phyloP scores from a whole-genome alignment of 768 basidiomycete species.

The Lepiota brunneoincarnata region DNA sequence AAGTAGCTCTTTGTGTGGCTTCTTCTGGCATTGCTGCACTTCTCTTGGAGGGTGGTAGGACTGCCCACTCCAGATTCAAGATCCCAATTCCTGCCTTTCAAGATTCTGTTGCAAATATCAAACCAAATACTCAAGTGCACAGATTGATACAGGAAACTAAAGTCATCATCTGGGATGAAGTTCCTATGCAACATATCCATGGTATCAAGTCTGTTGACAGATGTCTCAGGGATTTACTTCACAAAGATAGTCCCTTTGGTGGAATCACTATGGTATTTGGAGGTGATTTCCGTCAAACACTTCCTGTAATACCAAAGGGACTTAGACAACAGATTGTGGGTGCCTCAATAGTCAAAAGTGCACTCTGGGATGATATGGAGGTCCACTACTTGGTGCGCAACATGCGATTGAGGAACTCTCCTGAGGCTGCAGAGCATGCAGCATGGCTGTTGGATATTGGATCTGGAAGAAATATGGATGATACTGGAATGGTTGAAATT shows the following conservation, averaged over 20 bases:
- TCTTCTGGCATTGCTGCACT: conserved; percentile 43
- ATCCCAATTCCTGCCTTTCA: not conserved
- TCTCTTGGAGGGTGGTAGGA: not conserved
- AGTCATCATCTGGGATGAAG: no score
- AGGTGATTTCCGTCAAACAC: no score
- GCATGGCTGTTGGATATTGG: conserved; percentile 1
- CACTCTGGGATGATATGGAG: no score
- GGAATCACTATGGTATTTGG: not conserved
- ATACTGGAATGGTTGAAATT: not conserved
- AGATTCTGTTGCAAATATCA: not conserved
- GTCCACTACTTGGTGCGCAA: no score
- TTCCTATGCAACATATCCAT: no score
- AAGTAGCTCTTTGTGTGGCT: conserved; percentile 44
- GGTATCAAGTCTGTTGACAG: no score
- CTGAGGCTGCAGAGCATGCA: not conserved
- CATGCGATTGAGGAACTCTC: no score
- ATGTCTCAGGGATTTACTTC: not conserved
- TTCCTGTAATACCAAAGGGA: no score
- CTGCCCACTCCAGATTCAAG: not conserved
- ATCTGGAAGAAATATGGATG: not conserved
- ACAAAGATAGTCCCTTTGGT: not conserved
- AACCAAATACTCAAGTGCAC: not conserved
- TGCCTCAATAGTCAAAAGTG: no score
- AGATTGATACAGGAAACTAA: no score
- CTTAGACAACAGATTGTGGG: no score